Evolutionary conservation across 140 eudicot genomes (phyloP).

Genomic region (Erigeron philadelphicus): DNA sequence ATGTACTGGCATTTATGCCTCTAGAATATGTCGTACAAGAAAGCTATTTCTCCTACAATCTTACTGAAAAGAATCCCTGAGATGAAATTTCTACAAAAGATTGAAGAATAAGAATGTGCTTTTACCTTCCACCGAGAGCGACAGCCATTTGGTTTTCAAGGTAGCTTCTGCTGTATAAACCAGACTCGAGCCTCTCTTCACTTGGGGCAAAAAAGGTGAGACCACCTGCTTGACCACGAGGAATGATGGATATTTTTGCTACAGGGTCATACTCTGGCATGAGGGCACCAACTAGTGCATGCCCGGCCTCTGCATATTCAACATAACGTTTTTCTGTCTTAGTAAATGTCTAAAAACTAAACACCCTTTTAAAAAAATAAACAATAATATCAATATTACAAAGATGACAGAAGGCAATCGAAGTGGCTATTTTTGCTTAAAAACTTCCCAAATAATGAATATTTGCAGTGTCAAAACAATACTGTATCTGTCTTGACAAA

Average conservation of each 20-base stretch:
- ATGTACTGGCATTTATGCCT: not conserved
- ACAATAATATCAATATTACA: not conserved
- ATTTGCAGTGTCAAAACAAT: not conserved
- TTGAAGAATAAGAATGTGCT: not conserved
- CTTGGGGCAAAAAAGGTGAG: conserved; percentile 96
- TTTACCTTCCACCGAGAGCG: conserved; percentile 93
- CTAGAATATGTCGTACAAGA: not conserved
- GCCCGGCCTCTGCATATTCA: conserved; percentile 87
- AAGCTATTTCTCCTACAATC: not conserved
- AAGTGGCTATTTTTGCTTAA: not conserved
- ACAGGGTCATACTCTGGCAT: conserved; percentile 98
- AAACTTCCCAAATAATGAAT: not conserved
- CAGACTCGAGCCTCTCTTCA: conserved; percentile 95
- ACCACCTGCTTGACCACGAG: conserved; percentile 99
- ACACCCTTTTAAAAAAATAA: conserved; percentile 6
- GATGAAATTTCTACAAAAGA: not conserved
- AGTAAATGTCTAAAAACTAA: conserved; percentile 17
- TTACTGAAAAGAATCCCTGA: not conserved
- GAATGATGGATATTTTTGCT: conserved; percentile 93
- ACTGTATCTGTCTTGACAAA: not conserved
- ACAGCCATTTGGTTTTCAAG: conserved; percentile 98
- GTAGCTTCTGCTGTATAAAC: conserved; percentile 91
- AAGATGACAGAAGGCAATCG: not conserved
- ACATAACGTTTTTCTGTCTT: not conserved
- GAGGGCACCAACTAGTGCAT: conserved; percentile 95